Conservation (phyloP, 2,329 filamentous ascomycete genomes). For the Myriangium duriaei region DNA sequence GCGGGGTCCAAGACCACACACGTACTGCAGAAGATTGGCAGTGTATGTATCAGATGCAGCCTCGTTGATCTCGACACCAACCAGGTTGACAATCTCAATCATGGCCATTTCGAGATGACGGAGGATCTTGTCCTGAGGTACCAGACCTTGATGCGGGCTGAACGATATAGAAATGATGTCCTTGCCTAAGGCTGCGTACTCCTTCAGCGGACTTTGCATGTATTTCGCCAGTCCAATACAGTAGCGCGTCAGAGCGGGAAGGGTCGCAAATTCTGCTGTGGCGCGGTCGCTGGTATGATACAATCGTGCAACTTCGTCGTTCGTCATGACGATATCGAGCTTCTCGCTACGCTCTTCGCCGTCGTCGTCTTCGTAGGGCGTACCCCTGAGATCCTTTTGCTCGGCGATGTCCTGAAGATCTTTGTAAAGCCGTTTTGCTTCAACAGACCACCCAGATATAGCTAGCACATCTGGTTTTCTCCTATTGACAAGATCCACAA, state of each 20-base stretch:
- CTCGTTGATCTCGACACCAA: constrained; percentile 90
- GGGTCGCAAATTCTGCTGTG: constrained; percentile 64
- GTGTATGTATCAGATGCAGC: constrained; percentile 70
- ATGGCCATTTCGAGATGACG: constrained; percentile 88
- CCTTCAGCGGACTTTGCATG: constrained; percentile 88
- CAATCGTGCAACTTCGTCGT: constrained; percentile 91
- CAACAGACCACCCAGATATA: constrained; percentile 76
- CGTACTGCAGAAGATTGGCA: constrained; percentile 77
- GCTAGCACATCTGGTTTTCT: constrained; percentile 82
- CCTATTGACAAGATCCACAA: constrained; percentile 67
- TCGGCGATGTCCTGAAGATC: constrained; percentile 68
- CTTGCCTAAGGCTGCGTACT: constrained; percentile 84
- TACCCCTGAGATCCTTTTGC: constrained; percentile 62
- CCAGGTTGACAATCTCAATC: constrained; percentile 97
- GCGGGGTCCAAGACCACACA: constrained; percentile 81
- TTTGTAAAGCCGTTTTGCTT: constrained; percentile 71
- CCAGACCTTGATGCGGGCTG: constrained; percentile 76
- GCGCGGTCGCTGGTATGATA: constrained; percentile 86
- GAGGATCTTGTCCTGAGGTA: constrained; percentile 75
- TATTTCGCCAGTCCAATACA: constrained; percentile 83
- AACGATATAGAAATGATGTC: constrained; percentile 80
- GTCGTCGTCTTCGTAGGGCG: constrained; percentile 71
- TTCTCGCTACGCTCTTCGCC: constrained; percentile 61
- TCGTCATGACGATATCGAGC: constrained; percentile 81
- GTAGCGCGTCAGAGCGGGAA: constrained; percentile 71